phyloP scores from a whole-genome alignment of 192 early-diverging fungal species.

The Umbelopsis vinacea region DNA sequence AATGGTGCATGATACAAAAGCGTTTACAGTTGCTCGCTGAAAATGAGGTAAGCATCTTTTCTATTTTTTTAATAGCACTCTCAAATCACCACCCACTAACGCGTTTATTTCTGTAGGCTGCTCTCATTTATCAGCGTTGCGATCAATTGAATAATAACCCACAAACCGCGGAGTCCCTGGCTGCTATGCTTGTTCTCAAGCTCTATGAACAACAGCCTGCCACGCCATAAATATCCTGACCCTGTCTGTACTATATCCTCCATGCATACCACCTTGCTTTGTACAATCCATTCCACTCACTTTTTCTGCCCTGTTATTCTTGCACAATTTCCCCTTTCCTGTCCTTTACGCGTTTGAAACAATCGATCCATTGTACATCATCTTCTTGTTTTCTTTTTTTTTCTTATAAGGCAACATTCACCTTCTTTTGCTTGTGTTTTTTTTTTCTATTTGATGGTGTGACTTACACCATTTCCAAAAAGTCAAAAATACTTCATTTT shows the following conservation, averaged over 20 bases:
- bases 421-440: not conserved
- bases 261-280: not conserved
- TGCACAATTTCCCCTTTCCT: not conserved
- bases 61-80: too few species aligned
- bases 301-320: not conserved
- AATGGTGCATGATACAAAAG: not conserved
- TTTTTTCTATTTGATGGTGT: not conserved
- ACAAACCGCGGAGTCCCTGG: slow-evolving; percentile 25
- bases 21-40: not conserved
- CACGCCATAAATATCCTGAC: slow-evolving; percentile 19
- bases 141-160: slow-evolving; percentile 28
- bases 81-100: too few species aligned
- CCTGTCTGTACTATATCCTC: slow-evolving; percentile 5
- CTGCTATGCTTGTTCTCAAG: slow-evolving; percentile 28
- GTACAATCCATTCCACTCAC: slow-evolving; percentile 10
- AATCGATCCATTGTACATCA: not conserved
- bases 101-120: too few species aligned
- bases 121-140: slow-evolving; percentile 8
- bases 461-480: not conserved
- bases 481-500: not conserved
- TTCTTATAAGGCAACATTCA: not conserved
- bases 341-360: not conserved
- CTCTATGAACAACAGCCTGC: slow-evolving; percentile 34
- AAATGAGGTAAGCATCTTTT: not conserved
- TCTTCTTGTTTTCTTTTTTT: not conserved